phyloP scores from a whole-genome alignment of 179 eudicot species.

The Vitellaria paradoxa region DNA sequence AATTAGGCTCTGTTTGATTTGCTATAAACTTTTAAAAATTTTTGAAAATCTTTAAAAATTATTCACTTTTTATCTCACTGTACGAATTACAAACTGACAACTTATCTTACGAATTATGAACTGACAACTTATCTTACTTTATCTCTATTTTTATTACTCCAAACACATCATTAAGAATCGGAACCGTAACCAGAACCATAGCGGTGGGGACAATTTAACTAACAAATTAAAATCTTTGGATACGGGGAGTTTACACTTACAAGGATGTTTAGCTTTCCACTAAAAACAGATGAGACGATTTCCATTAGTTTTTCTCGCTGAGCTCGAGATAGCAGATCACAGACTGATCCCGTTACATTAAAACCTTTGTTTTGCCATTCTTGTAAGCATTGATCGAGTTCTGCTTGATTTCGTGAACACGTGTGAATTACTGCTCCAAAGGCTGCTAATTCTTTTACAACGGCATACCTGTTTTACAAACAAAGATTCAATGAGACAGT shows the following conservation, averaged over 20 bases:
- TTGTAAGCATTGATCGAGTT: conserved; percentile 48
- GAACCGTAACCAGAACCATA: too few relatives aligned
- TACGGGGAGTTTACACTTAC: conserved; percentile 10
- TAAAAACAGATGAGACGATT: conserved; percentile 22
- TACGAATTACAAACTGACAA: too few relatives aligned
- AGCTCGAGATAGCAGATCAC: conserved; percentile 10
- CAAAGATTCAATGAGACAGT: not conserved
- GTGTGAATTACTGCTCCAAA: conserved; percentile 33
- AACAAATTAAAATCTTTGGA: not conserved
- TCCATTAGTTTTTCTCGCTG: conserved; percentile 27
- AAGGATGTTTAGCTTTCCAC: conserved; percentile 32
- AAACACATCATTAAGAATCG: too few relatives aligned
- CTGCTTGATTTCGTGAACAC: conserved; percentile 59
- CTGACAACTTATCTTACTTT: too few relatives aligned
- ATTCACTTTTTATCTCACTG: too few relatives aligned
- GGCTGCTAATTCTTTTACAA: conserved; percentile 60
- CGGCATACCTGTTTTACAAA: conserved; percentile 43
- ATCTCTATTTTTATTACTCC: too few relatives aligned
- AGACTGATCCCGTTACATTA: conserved; percentile 25
- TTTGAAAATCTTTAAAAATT: too few relatives aligned
- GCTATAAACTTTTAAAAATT: too few relatives aligned
- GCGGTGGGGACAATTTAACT: too few relatives aligned
- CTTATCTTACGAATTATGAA: too few relatives aligned
- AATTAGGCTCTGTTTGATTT: too few relatives aligned
- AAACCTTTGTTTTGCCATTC: conserved; percentile 40